Conservation (phyloP, 768 basidiomycete species). For the Lactarius hatsudake region DNA sequence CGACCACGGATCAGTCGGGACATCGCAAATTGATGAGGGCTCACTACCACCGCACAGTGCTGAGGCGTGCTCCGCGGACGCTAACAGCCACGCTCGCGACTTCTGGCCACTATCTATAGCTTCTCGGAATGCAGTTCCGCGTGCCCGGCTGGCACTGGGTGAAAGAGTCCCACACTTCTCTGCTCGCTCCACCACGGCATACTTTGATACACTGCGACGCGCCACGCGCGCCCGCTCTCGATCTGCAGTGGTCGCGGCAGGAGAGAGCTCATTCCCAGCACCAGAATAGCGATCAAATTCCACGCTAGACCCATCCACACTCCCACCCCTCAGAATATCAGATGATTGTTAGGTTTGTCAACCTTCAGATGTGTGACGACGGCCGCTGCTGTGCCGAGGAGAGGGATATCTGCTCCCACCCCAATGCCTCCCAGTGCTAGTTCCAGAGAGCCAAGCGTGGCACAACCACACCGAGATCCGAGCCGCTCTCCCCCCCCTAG, state of each 20-base stretch:
- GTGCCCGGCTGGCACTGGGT: not conserved
- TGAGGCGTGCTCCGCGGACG: not conserved
- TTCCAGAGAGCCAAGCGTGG: not conserved
- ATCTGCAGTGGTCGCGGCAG: too few relatives aligned
- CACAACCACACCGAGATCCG: not conserved
- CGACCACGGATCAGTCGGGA: not conserved
- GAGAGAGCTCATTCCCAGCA: too few relatives aligned
- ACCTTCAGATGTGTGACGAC: slow-evolving; percentile 68
- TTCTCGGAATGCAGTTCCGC: too few relatives aligned
- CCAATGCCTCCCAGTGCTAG: too few relatives aligned
- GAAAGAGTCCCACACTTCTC: not conserved
- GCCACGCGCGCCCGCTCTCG: not conserved
- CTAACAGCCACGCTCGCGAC: too few relatives aligned
- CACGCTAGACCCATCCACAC: too few relatives aligned
- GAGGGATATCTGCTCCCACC: slow-evolving; percentile 37
- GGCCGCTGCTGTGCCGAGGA: slow-evolving; percentile 68
- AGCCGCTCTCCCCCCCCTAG: not conserved
- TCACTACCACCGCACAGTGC: not conserved
- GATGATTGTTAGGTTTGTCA: slow-evolving; percentile 41
- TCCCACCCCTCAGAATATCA: slow-evolving; percentile 3
- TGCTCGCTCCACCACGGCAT: not conserved
- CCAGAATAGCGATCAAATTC: too few relatives aligned
- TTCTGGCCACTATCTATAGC: not conserved
- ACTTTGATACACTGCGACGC: not conserved
- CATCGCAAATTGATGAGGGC: not conserved